A percentile compares a stretch with the other conserved stretches of the same genome.
These are phyloP conservation scores for Nitzschia sp. DNA, from an alignment of 108 stramenopile species.

Conservation along the genomic window DNA sequence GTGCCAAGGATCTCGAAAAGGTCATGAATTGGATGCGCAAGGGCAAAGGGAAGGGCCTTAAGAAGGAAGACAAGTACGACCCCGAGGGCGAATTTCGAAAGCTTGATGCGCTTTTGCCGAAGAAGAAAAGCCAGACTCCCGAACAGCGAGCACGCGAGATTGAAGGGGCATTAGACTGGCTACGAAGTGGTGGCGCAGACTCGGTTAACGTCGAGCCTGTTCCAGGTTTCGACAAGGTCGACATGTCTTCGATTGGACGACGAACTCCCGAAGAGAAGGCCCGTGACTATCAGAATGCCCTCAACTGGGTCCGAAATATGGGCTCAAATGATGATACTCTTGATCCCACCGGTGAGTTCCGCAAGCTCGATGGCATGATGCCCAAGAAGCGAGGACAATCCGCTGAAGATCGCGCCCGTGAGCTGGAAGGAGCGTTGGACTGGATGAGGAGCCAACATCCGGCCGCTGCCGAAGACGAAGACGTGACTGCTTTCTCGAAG, in stretches of 20 bases:
- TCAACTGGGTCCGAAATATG: slow-evolving; percentile 38
- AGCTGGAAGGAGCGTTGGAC: slow-evolving; percentile 31
- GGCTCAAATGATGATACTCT: slow-evolving; percentile 6
- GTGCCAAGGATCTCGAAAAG: slow-evolving; percentile 24
- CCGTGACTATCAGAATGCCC: slow-evolving; percentile 15
- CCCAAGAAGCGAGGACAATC: slow-evolving; percentile 20
- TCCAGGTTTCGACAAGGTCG: slow-evolving; percentile 23
- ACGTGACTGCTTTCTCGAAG: neutral
- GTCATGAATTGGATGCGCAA: slow-evolving; percentile 37
- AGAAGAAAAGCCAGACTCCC: slow-evolving; percentile 29
- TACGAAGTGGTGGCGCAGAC: slow-evolving; percentile 20
- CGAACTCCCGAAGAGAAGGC: slow-evolving; percentile 17
- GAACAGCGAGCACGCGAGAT: slow-evolving; percentile 33
- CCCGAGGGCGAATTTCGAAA: slow-evolving; percentile 25
- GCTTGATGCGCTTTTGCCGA: slow-evolving; percentile 21
- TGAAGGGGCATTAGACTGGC: slow-evolving; percentile 44
- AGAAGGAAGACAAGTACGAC: slow-evolving; percentile 34
- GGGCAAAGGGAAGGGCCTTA: slow-evolving; percentile 14
- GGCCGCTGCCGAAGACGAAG: slow-evolving; percentile 17
- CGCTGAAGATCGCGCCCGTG: slow-evolving; percentile 27
- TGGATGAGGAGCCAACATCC: slow-evolving; percentile 8
- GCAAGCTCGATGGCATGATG: slow-evolving; percentile 25
- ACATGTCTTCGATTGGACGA: slow-evolving; percentile 2
- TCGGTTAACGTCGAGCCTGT: neutral
- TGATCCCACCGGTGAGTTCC: slow-evolving; percentile 30